Conservation (phyloP, 352 stramenopile genomes). For the Phytophthora tentaculata region DNA sequence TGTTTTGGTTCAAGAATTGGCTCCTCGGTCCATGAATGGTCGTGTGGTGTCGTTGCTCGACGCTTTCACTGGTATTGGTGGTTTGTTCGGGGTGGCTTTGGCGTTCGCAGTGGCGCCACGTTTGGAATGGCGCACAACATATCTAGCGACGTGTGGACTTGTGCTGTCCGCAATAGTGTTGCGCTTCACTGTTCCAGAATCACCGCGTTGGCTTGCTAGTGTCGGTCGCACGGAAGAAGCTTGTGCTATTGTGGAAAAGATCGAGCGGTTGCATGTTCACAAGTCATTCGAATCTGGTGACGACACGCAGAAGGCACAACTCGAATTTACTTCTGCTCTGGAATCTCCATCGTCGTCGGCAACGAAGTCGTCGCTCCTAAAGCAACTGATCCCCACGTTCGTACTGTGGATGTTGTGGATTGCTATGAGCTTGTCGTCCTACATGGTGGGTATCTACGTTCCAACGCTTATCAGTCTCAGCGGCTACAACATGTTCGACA, state of each 20-base stretch:
- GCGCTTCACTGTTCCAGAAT: constrained; percentile 42
- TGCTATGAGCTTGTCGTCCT: constrained; percentile 24
- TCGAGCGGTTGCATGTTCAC: constrained; percentile 18
- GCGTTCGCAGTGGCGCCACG: constrained; percentile 34
- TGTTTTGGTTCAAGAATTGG: constrained; percentile 46
- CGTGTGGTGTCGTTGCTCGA: constrained; percentile 44
- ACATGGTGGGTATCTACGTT: constrained; percentile 32
- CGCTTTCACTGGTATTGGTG: constrained; percentile 45
- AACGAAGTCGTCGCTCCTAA: constrained; percentile 3
- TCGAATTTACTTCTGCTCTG: constrained; percentile 10
- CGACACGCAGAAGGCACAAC: constrained; percentile 3
- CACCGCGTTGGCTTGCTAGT: constrained; percentile 50
- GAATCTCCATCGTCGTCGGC: constrained; percentile 10
- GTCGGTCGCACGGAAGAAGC: constrained; percentile 39
- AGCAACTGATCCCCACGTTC: constrained; percentile 2
- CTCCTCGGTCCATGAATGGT: constrained; percentile 35
- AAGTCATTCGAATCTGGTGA: background rate
- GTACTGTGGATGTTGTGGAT: constrained; percentile 31
- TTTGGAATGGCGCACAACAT: constrained; percentile 45
- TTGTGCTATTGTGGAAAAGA: constrained; percentile 22
- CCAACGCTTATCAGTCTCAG: constrained; percentile 40
- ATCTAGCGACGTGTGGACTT: constrained; percentile 27
- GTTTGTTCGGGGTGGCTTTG: constrained; percentile 40
- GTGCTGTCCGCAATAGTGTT: constrained; percentile 35
- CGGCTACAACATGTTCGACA: constrained; percentile 44